Evolutionary conservation across 768 basidiomycete genomes (phyloP).

Genomic region (Flagelloscypha sp.): DNA sequence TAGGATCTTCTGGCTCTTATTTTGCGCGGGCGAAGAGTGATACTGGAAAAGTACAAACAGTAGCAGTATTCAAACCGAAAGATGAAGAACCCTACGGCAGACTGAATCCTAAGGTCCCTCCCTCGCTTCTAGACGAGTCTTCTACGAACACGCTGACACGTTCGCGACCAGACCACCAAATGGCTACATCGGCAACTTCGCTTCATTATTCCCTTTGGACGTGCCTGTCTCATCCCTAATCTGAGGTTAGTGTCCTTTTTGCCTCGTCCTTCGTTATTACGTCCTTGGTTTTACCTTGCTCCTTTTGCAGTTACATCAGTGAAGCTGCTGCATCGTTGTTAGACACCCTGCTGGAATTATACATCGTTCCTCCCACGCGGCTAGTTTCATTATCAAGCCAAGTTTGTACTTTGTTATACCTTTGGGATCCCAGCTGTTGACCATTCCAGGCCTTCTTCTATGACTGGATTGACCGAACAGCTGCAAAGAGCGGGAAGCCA

Average conservation of each 20-base stretch:
- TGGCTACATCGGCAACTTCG: constrained; percentile 85
- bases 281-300: not conserved
- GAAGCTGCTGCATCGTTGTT: constrained; percentile 85
- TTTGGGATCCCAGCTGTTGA: constrained; percentile 3
- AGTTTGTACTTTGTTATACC: constrained; percentile 17
- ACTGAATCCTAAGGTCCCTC: constrained; percentile 71
- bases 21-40: constrained; percentile 83
- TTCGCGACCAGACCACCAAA: constrained; percentile 61
- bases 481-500: constrained; percentile 73
- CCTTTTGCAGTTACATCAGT: constrained; percentile 60
- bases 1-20: constrained; percentile 84
- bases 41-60: constrained; percentile 58
- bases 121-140: not conserved
- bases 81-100: constrained; percentile 86
- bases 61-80: constrained; percentile 92
- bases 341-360: constrained; percentile 61
- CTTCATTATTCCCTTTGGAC: constrained; percentile 86
- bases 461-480: constrained; percentile 81
- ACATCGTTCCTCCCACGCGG: constrained; percentile 83
- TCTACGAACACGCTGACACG: not conserved
- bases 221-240: constrained; percentile 84
- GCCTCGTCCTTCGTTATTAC: not conserved
- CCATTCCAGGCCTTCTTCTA: constrained; percentile 74
- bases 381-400: constrained; percentile 74
- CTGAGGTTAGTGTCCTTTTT: constrained; percentile 46